Base-by-base conservation (phyloP, 1,139 yeast genomes). In the Suhomyces terraborum region DNA sequence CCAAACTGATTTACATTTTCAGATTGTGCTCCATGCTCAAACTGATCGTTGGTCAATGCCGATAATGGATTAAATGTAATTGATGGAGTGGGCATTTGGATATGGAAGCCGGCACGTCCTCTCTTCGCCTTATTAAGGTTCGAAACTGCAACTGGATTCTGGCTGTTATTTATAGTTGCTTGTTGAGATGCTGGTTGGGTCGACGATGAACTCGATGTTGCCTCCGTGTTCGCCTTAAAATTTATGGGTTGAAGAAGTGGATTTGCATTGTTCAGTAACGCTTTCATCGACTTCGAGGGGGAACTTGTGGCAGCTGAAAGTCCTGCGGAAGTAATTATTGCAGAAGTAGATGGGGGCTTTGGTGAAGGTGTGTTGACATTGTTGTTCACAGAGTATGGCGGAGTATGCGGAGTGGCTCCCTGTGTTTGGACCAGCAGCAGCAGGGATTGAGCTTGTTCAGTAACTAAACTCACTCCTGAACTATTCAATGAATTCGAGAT, bases 1-100 rank as follows among this genome's bases (percentile, higher is more conserved):
- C 89, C 85, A 67, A 81, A 81, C 55, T 84, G 85, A 58, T 84
- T 80, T 9, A 80, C 73, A 46, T 75, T 75, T 16, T 65, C 72
- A 19, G 44, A 43, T 6, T 24, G 39, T 14, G 53, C 54, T 19
- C 52, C 58, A 4, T 45, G 49, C 4, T 54, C 61, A 36, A 47
- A 47, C n/a, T 54, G 60, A 9, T 58, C 61, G 36, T 58, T 63
- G 6, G 74, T 70, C 36, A 73, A 58, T 5, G 72, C 73, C 4
- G 73, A 50, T 30, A 71, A 58, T 6, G 58, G 58, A 38, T 63
- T 63, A 33, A 66, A 46, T 1, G 69, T 55, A 34, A 57, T 59
- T 2, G 70, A 65, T 1, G 79, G 78, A 0, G 74, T 64, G 3
- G 79, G 79, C 79, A 73, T 73, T 50, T 73, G 77, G 20, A 73